Conservation (phyloP, 305 asterid genomes). For the Nicotiana rustica region DNA sequence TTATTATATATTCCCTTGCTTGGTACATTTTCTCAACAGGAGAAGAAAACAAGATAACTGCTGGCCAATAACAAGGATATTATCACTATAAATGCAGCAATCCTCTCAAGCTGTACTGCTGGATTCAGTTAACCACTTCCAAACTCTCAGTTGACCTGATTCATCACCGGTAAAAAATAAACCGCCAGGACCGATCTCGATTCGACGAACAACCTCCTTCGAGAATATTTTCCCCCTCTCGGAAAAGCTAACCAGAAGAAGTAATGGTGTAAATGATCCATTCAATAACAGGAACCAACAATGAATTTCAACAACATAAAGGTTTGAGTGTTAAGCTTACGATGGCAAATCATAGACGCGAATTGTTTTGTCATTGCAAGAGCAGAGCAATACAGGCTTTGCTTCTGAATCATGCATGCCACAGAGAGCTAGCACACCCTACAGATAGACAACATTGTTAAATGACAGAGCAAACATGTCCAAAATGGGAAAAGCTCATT, state of each 20-base stretch:
- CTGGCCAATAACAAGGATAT: conserved; percentile 13
- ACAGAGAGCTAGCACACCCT: conserved; percentile 85
- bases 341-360: conserved; percentile 90
- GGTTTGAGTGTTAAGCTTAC: conserved; percentile 53
- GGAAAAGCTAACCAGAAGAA: conserved; percentile 57
- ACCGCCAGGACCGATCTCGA: conserved; percentile 83
- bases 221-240: conserved; percentile 86
- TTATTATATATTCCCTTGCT: conserved; percentile 30
- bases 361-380: conserved; percentile 76
- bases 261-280: neutral
- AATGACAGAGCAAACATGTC: neutral
- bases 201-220: conserved; percentile 74
- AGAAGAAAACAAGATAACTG: conserved; percentile 22
- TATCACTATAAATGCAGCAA: neutral
- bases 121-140: conserved; percentile 78
- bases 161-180: conserved; percentile 94
- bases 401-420: conserved; percentile 97
- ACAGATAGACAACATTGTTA: conserved; percentile 42
- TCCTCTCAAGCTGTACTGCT: conserved; percentile 41
- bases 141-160: conserved; percentile 81
- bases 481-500: neutral
- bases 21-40: conserved; percentile 24
- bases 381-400: conserved; percentile 86
- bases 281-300: conserved; percentile 5
- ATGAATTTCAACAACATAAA: conserved; percentile 13